Percentiles rank a stretch among this genome's conserved stretches.
Evolutionary conservation across 352 stramenopile genomes (phyloP).

Genomic region (Phytophthora cryptogea): DNA sequence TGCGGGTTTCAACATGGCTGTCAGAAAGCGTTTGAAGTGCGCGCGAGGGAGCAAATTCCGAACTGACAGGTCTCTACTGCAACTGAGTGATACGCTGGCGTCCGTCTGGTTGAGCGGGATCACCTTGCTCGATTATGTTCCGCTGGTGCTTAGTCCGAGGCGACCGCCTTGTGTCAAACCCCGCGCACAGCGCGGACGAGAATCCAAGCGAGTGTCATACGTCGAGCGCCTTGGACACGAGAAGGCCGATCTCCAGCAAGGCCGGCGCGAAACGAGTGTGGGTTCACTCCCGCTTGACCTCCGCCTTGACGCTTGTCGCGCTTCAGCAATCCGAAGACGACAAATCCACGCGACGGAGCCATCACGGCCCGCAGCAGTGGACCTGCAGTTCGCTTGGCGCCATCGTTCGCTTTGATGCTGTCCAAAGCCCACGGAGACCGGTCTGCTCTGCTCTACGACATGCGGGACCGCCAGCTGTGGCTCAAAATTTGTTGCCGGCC

Average conservation of each 20-base stretch:
- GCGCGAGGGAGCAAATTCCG: slow-evolving; percentile 11
- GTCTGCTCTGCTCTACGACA: neutral
- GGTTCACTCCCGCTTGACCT: slow-evolving; percentile 15
- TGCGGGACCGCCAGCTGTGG: neutral
- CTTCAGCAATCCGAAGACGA: slow-evolving; percentile 8
- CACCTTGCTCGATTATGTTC: slow-evolving; percentile 11
- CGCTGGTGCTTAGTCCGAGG: slow-evolving; percentile 19
- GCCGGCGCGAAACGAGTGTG: neutral
- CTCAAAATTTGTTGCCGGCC: slow-evolving; percentile 4
- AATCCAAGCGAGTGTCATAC: slow-evolving; percentile 21
- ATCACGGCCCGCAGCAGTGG: neutral
- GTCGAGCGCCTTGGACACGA: slow-evolving; percentile 16
- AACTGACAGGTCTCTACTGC: slow-evolving; percentile 26
- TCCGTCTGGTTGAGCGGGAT: slow-evolving; percentile 5
- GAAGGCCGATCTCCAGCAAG: neutral
- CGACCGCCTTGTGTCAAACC: slow-evolving; percentile 28
- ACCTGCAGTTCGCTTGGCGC: too few species aligned
- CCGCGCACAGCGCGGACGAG: slow-evolving; percentile 6
- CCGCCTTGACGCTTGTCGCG: slow-evolving; percentile 3
- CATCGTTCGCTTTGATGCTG: too few species aligned
- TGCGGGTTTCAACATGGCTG: slow-evolving; percentile 23
- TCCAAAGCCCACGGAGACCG: too few species aligned
- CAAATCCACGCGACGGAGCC: slow-evolving; percentile 13
- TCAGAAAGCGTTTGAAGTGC: slow-evolving; percentile 1
- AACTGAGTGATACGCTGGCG: slow-evolving; percentile 3